Conservation (phyloP, 1,284 basidiomycete species). For the Heliocybe sulcata region DNA sequence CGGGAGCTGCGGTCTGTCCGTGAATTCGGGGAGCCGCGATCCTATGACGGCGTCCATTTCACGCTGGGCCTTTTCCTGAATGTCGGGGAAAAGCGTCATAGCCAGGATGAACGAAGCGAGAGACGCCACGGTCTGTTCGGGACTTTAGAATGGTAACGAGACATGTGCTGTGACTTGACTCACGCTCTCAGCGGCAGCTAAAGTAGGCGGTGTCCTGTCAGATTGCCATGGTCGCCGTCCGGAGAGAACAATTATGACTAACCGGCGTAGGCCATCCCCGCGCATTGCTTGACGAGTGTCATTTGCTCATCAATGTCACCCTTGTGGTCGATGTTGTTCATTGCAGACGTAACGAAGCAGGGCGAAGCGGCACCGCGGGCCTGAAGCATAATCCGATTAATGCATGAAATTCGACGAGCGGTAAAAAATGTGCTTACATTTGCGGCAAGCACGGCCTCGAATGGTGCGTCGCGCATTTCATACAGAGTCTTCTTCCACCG, state of each 20-base stretch:
- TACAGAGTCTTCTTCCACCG: constrained; percentile 16
- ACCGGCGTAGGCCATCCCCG: not conserved
- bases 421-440: not conserved
- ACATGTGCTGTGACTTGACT: not conserved
- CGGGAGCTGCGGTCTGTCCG: constrained; percentile 19
- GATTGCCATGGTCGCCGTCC: not conserved
- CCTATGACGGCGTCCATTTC: constrained; percentile 24
- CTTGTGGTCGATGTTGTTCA: not conserved
- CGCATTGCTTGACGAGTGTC: not conserved
- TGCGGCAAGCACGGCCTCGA: not conserved
- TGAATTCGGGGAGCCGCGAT: constrained; percentile 20
- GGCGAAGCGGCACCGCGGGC: not conserved
- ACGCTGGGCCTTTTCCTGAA: constrained; percentile 18
- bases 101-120: constrained; percentile 11
- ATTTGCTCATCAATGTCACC: constrained; percentile 1
- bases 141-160: not conserved
- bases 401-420: not conserved
- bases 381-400: not conserved
- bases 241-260: not conserved
- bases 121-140: not conserved
- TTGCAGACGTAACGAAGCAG: not conserved
- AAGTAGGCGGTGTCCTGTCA: not conserved
- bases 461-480: constrained; percentile 1
- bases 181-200: constrained; percentile 1
- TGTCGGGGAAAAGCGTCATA: constrained; percentile 20